These are phyloP conservation scores for Solanum sparsipilum DNA, from an alignment of 257 asterid species.

Conservation along the genomic window DNA sequence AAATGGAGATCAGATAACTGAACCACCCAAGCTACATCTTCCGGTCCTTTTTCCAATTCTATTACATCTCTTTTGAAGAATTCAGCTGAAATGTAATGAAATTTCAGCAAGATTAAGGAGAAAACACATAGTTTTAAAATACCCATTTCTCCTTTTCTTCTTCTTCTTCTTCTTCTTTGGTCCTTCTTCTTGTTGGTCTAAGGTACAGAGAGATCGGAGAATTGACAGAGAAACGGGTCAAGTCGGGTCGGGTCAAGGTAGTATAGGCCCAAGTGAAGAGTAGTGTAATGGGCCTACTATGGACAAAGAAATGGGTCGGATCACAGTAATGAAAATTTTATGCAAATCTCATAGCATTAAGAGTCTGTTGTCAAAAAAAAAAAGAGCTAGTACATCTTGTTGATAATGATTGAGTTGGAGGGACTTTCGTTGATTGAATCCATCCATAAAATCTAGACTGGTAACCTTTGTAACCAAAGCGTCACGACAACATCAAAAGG, in stretches of 20 bases:
- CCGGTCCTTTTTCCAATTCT: constrained; percentile 39
- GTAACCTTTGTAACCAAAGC: no score
- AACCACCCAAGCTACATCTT: constrained; percentile 90
- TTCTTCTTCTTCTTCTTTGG: background rate
- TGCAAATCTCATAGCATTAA: no score
- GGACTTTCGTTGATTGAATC: no score
- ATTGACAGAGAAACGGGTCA: background rate
- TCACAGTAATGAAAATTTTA: background rate
- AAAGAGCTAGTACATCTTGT: no score
- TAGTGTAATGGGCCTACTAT: background rate
- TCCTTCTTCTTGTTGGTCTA: background rate
- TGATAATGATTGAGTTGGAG: no score
- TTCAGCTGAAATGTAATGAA: background rate
- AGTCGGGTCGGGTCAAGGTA: background rate
- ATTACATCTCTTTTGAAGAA: constrained; percentile 19
- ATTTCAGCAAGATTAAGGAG: constrained; percentile 10
- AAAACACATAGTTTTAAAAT: constrained; percentile 8
- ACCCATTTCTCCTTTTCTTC: constrained; percentile 6
- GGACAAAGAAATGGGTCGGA: background rate
- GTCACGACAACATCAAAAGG: no score
- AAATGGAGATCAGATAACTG: constrained; percentile 98
- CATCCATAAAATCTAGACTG: no score
- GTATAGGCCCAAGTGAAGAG: background rate
- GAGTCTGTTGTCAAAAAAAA: no score
- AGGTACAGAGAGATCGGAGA: background rate